Percentiles rank a stretch among this genome's conserved stretches.
These are phyloP conservation scores for Persicaria maculosa DNA, from an alignment of 148 eudicot species.

Conservation along the genomic window DNA sequence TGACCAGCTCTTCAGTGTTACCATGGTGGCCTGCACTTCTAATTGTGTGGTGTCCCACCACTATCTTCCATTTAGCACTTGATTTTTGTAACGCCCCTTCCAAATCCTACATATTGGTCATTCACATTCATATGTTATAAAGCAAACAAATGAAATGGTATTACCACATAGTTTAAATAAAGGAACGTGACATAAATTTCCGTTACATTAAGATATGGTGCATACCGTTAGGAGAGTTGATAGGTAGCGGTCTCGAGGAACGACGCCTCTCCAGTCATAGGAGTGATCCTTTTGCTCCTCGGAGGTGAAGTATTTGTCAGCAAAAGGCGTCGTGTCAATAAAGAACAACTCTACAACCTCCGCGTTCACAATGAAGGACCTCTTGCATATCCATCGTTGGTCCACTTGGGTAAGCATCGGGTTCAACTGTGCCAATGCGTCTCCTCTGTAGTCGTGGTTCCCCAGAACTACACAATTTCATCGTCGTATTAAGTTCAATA, in stretches of 20 bases:
- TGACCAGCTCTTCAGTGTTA: conserved; percentile 64
- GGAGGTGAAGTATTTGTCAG: conserved; percentile 45
- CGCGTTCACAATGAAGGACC: conserved; percentile 60
- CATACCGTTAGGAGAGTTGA: conserved; percentile 40
- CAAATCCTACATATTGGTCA: conserved; percentile 20
- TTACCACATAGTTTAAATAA: too few relatives aligned
- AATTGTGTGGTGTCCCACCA: conserved; percentile 81
- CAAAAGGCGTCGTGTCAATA: conserved; percentile 76
- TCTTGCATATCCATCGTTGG: conserved; percentile 58
- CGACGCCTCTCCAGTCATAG: conserved; percentile 72
- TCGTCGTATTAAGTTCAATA: too few relatives aligned
- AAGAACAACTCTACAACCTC: conserved; percentile 70
- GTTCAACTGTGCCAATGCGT: conserved; percentile 62
- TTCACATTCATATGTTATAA: too few relatives aligned
- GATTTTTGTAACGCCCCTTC: conserved; percentile 43
- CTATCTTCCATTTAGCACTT: conserved; percentile 79
- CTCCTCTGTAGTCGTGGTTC: conserved; percentile 83
- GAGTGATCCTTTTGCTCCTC: conserved; percentile 21
- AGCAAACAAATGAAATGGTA: too few relatives aligned
- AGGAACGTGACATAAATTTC: too few relatives aligned
- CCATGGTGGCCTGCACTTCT: conserved; percentile 83
- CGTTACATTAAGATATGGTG: background rate
- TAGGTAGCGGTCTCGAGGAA: conserved; percentile 39
- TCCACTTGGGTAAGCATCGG: conserved; percentile 43
- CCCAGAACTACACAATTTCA: conserved; percentile 47